Base-by-base conservation (phyloP, 345 rosid species). In the Laguncularia racemosa region DNA sequence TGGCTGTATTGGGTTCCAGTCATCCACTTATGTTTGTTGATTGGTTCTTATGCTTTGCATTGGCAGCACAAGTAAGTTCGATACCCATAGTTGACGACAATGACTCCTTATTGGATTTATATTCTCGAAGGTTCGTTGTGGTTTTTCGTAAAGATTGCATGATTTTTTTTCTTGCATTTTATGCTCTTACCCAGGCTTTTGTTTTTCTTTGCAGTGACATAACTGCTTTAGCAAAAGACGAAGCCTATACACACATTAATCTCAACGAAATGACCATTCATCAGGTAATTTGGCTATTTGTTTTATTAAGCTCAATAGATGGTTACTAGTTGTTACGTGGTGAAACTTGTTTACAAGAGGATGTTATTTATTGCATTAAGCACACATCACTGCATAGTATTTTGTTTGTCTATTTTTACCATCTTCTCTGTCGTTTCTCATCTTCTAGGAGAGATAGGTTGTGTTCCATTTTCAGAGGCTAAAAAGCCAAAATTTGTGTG, bases 21-120 rank as follows among this genome's bases (percentile, higher is more conserved):
- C 21, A 17, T 50, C 17, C 11, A 17, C 13, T 50, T 50, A 50
- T 26, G 23, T 50, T 18, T 16, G 19, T 9, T 28, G 44, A 20
- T 54, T 55, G 55, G 20, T 20, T 12, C 46, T 55, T 44, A 52
- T 65, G 46, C 52, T 40, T 62, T 76, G 55, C 50, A 21, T 20
- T 50, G 83, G 71, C 87, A 95, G 99, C 95, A 59, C 77, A 80
- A 65, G 93, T 95, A 50, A 95, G 97, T 78, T 90, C 99, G 7
- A 78, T 95, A 73, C 99, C 93, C 12, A 75, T 85, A 57, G 93
- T 85, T 57, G 83, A 83, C 65, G 89, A 81, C 44, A 81, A 85
- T 60, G 85, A 85, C 67, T 75, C 93, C 1, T 67, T 85, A 50
- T 48, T 85, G 61, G 93, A 85, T 65, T 70, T 83, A 58, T 85